phyloP scores from a whole-genome alignment of 208 protist species.

The Tritrichomonas musculus region DNA sequence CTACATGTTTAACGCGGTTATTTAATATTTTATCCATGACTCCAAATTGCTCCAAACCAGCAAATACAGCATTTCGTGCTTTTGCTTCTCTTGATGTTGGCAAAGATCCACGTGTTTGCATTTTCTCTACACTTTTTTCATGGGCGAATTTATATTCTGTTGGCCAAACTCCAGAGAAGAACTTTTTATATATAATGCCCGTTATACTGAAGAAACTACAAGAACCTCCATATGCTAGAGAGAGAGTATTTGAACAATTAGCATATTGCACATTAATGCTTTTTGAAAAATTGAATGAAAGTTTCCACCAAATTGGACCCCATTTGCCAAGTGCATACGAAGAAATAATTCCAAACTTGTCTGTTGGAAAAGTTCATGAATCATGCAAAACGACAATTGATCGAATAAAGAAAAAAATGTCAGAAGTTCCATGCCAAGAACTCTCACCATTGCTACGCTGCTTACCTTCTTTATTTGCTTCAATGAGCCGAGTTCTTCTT shows the following conservation, averaged over 20 bases:
- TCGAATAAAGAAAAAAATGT: no score
- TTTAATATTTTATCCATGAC: not conserved
- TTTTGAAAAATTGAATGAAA: not conserved
- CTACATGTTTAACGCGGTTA: not conserved
- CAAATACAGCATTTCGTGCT: not conserved
- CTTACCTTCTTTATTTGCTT: not conserved
- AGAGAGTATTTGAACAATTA: not conserved
- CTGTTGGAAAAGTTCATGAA: not conserved
- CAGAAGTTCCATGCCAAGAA: no score
- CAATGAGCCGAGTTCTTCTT: not conserved
- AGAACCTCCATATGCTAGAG: not conserved
- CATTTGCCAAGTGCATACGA: not conserved
- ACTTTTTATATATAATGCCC: not conserved
- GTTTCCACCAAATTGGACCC: not conserved
- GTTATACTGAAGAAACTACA: not conserved
- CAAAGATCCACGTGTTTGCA: not conserved
- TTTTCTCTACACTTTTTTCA: not conserved
- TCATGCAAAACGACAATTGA: no score
- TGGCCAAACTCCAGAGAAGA: not conserved
- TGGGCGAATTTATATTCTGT: not conserved
- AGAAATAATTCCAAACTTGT: not conserved
- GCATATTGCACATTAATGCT: not conserved
- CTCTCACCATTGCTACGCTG: no score
- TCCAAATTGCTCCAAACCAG: not conserved
- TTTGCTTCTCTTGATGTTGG: not conserved